These are phyloP conservation scores for Osmanthus fragrans DNA, from an alignment of 257 asterid genomes.

Conservation along the genomic window DNA sequence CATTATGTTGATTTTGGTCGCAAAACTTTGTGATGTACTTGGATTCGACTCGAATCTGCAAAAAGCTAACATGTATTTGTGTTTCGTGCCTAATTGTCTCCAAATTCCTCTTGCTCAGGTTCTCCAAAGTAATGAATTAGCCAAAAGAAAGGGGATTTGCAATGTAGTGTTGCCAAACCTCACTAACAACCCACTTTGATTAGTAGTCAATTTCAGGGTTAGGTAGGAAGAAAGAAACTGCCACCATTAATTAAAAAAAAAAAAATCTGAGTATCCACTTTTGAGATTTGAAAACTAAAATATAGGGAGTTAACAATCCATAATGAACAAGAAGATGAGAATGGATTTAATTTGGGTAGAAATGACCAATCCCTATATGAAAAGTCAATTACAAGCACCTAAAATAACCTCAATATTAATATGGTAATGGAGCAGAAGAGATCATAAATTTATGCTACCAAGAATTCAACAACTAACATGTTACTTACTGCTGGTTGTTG, in stretches of 20 bases:
- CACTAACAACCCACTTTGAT: background rate
- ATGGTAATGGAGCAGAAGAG: background rate
- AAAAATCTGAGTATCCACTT: constrained; percentile 12
- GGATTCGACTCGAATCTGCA: too few species aligned
- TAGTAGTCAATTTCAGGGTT: constrained; percentile 19
- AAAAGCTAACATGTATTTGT: too few species aligned
- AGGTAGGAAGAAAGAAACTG: constrained; percentile 23
- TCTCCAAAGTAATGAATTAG: too few species aligned
- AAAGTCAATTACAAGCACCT: background rate
- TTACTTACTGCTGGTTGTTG: background rate
- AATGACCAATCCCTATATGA: background rate
- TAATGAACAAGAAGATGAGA: background rate
- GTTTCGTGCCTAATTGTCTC: too few species aligned
- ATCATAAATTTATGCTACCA: background rate
- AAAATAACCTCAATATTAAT: too few species aligned
- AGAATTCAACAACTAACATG: background rate
- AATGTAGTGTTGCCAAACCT: background rate
- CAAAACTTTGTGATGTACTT: too few species aligned
- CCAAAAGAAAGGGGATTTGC: background rate
- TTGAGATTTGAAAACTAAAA: background rate
- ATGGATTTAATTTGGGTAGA: background rate
- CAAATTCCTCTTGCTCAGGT: too few species aligned
- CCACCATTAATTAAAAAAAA: constrained; percentile 12
- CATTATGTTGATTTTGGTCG: background rate
- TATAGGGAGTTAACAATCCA: background rate